phyloP scores from a whole-genome alignment of 1,284 basidiomycete genomes.

The Anthracocystis panici-leucophaei region DNA sequence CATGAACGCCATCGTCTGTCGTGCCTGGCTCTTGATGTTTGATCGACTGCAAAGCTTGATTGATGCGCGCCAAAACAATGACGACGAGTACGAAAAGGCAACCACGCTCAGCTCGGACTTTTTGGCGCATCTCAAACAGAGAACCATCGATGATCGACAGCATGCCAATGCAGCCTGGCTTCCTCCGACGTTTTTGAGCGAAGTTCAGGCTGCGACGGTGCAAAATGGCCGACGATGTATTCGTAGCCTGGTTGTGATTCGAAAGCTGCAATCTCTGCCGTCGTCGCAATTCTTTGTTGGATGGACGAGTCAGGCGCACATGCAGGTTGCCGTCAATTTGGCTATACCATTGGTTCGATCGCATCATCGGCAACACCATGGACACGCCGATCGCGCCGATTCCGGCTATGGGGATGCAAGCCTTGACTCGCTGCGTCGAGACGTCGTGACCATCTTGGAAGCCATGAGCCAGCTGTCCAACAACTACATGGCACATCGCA shows the following conservation, averaged over 20 bases:
- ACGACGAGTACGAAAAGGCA: constrained; percentile 14
- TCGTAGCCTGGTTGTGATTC: constrained; percentile 23
- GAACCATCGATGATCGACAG: constrained; percentile 24
- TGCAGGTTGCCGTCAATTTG: constrained; percentile 33
- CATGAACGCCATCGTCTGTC: constrained; percentile 33
- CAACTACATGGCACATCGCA: constrained; percentile 18
- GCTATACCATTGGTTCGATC: constrained; percentile 31
- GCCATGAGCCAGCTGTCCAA: constrained; percentile 27
- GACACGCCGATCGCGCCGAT: not conserved
- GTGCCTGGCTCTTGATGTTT: constrained; percentile 30
- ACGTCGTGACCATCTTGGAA: constrained; percentile 30
- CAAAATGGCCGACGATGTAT: constrained; percentile 28
- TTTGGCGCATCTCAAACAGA: constrained; percentile 22
- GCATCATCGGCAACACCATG: constrained; percentile 12
- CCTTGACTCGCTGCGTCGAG: constrained; percentile 19
- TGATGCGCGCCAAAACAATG: constrained; percentile 9
- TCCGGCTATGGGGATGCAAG: not conserved
- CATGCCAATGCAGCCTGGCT: constrained; percentile 31
- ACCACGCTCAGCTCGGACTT: constrained; percentile 15
- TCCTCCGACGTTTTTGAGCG: constrained; percentile 25
- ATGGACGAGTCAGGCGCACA: constrained; percentile 23
- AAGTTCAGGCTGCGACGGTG: constrained; percentile 20
- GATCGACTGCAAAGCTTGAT: constrained; percentile 31
- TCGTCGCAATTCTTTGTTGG: constrained; percentile 32
- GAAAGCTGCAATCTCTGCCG: constrained; percentile 21